Percentiles rank a stretch among this genome's conserved stretches.
Evolutionary conservation across 2,329 filamentous ascomycete species (phyloP).

Genomic region (Lomentospora prolificans): DNA sequence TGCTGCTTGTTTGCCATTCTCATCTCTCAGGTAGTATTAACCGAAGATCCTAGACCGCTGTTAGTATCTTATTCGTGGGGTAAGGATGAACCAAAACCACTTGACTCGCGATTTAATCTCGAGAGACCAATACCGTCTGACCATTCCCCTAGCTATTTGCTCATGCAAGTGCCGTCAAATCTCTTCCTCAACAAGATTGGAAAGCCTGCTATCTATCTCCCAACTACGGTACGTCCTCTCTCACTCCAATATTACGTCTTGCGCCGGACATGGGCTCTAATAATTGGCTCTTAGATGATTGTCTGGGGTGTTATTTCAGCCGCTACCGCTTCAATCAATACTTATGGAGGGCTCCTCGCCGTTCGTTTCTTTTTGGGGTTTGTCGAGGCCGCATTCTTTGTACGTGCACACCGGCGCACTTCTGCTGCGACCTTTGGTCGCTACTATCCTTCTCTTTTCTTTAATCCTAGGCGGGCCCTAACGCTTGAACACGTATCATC

Average conservation of each 20-base stretch:
- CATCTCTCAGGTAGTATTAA: neutral
- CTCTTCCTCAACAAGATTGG: conserved; percentile 32
- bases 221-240: neutral
- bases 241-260: too few relatives aligned
- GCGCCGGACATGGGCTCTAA: too few relatives aligned
- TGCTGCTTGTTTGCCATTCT: too few relatives aligned
- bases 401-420: too few relatives aligned
- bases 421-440: too few relatives aligned
- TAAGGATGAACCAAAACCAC: conserved; percentile 16
- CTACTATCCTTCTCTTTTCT: neutral
- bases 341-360: conserved; percentile 23
- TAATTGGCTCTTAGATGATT: conserved; percentile 32
- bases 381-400: conserved; percentile 19
- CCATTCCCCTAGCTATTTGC: conserved; percentile 26
- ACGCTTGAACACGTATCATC: too few relatives aligned
- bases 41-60: conserved; percentile 24
- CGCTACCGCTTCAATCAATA: conserved; percentile 26
- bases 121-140: neutral
- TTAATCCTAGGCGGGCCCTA: too few relatives aligned
- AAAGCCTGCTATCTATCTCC: conserved; percentile 26
- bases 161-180: conserved; percentile 31
- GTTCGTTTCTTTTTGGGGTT: conserved; percentile 29
- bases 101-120: neutral
- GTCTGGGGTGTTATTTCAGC: conserved; percentile 29
- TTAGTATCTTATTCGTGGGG: conserved; percentile 42